These are phyloP conservation scores for Gentiana dahurica DNA, from an alignment of 257 asterid species.

Conservation along the genomic window DNA sequence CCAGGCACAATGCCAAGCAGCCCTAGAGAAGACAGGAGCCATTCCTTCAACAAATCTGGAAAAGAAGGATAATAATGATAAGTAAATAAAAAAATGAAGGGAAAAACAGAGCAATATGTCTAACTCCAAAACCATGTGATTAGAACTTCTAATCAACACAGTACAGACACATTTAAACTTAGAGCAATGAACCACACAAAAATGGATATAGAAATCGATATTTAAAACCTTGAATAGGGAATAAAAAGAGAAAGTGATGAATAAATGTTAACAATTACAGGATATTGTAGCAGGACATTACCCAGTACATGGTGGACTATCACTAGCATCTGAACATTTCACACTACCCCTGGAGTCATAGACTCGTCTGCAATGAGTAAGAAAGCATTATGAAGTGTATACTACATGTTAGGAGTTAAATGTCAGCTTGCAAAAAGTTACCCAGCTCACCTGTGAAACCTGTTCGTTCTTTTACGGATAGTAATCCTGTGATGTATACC, in stretches of 20 bases:
- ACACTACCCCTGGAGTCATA: slow-evolving; percentile 68
- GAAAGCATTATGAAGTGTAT: slow-evolving; percentile 6
- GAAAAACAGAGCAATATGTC: background rate
- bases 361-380: slow-evolving; percentile 57
- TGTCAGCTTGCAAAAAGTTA: slow-evolving; percentile 8
- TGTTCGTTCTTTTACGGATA: slow-evolving; percentile 53
- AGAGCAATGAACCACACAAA: background rate
- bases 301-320: slow-evolving; percentile 98
- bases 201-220: background rate
- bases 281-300: slow-evolving; percentile 5
- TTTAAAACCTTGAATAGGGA: background rate
- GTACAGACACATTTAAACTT: background rate
- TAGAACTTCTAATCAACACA: background rate
- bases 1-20: slow-evolving; percentile 99
- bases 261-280: background rate
- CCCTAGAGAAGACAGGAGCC: slow-evolving; percentile 98
- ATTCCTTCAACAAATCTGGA: slow-evolving; percentile 98
- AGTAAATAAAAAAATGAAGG: too few relatives aligned
- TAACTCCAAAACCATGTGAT: background rate
- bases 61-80: background rate
- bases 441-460: slow-evolving; percentile 59
- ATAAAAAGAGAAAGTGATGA: background rate
- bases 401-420: slow-evolving; percentile 12
- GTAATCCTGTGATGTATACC: slow-evolving; percentile 97
- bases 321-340: slow-evolving; percentile 69